Percentiles rank a stretch among this genome's conserved stretches.
Evolutionary conservation across 2,329 filamentous ascomycete genomes (phyloP).

Genomic region (Aspergillus sp.): DNA sequence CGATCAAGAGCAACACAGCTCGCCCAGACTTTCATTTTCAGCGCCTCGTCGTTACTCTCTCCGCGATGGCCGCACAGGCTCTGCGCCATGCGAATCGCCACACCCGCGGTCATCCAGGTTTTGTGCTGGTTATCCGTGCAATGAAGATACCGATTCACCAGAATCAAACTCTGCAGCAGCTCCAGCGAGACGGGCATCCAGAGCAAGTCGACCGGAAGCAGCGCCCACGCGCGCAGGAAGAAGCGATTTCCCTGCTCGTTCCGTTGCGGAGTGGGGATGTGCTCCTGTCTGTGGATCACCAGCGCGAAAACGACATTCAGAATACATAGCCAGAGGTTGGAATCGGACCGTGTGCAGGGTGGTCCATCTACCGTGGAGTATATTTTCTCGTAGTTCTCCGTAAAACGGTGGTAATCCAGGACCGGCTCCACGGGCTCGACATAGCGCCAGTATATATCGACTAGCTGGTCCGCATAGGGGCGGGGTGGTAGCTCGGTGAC

Average conservation of each 20-base stretch:
- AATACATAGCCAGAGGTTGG: conserved; percentile 10
- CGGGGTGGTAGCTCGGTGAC: conserved; percentile 20
- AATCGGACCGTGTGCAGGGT: neutral
- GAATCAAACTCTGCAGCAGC: conserved; percentile 25
- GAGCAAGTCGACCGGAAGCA: conserved; percentile 22
- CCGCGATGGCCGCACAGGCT: conserved; percentile 19
- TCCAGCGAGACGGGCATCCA: conserved; percentile 25
- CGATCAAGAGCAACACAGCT: conserved; percentile 26
- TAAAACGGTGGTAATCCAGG: conserved; percentile 20
- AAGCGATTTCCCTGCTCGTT: conserved; percentile 21
- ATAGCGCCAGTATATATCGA: conserved; percentile 25
- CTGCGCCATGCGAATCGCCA: conserved; percentile 27
- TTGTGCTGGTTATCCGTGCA: conserved; percentile 26
- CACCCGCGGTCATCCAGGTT: conserved; percentile 27
- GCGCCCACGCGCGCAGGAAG: conserved; percentile 24
- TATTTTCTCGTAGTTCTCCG: conserved; percentile 15
- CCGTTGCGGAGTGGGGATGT: conserved; percentile 5
- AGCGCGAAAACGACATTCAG: conserved; percentile 25
- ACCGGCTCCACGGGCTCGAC: conserved; percentile 23
- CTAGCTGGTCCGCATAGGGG: conserved; percentile 21
- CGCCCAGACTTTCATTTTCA: conserved; percentile 24
- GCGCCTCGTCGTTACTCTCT: neutral
- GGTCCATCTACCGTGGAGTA: neutral
- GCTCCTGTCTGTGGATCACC: conserved; percentile 25
- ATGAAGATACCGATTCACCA: conserved; percentile 28